Base-by-base conservation (phyloP, 768 basidiomycete genomes). In the Hydnum rufescens region DNA sequence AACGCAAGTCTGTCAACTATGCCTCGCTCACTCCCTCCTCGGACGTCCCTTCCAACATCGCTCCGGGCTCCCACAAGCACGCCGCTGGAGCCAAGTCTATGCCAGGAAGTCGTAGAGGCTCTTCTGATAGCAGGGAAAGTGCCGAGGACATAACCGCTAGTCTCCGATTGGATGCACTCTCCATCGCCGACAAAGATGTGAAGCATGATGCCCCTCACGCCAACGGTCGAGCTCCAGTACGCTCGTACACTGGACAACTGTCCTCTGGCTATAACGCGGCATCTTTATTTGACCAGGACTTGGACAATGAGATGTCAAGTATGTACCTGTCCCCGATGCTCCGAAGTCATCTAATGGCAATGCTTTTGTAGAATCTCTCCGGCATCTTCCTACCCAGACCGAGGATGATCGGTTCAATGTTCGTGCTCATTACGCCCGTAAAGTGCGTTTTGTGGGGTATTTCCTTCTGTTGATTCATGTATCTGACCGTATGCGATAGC, bases 301-400 rank as follows among this genome's bases (percentile, higher is more conserved):
- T 93, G 58, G 89, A 93, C 61, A 78, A 86, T 66, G 89, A 93
- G 63, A 89, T 93, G 77, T 80, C 90, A 62, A 89, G 88, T 89
- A 59, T 26, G 49, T 50, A 30, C 26, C 16, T 50, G 18, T 26
- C 1, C 26, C 8, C 16, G 44, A 16, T 25, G 26, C 8, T 13
- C 13, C 26, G 16, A 1, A 13, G 16, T 47, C 23, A 25, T 13
- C 13, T 25, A 6, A 16, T 29, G 18, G 44, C 26, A 51, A 19
- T 51, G 8, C 13, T 57, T 26, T 52, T 32, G 5, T 64, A 88
- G 87, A 87, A 65, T 84, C 88, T 5, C 89, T 90, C 76, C 77
- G 77, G 65, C 77, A 88, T 60, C 71, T 84, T 49, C 87, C 82
- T 29, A 89, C 82, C 18, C 87, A 79, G 26, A 87, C 89, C 60